Percentiles rank a stretch among this genome's conserved stretches.
Evolutionary conservation across 179 eudicot genomes (phyloP).

Genomic region (Beta lomatogona): DNA sequence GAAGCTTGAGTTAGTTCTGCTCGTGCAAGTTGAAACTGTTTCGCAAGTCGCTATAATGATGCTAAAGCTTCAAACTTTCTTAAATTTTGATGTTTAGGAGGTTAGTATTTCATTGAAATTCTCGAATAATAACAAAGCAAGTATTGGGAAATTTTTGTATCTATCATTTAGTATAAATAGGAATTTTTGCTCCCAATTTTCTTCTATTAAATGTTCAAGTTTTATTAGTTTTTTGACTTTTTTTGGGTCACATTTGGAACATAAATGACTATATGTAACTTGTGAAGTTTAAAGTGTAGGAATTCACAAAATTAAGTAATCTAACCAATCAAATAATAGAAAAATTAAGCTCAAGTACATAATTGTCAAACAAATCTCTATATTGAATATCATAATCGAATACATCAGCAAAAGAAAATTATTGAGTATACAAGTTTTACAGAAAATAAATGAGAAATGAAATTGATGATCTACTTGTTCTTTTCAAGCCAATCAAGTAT

Average conservation of each 20-base stretch:
- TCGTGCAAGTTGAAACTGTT: neutral
- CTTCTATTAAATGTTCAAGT: too few species aligned
- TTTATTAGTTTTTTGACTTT: too few species aligned
- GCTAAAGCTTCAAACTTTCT: neutral
- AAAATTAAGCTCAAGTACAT: neutral
- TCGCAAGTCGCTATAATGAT: neutral
- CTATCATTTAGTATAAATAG: too few species aligned
- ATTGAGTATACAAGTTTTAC: neutral
- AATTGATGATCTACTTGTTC: slow-evolving; percentile 47
- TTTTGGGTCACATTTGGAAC: too few species aligned
- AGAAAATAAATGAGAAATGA: neutral
- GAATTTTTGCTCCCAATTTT: too few species aligned
- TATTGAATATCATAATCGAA: neutral
- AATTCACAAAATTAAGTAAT: too few species aligned
- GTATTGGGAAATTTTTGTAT: too few species aligned
- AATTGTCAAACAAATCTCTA: neutral
- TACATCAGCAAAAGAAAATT: neutral
- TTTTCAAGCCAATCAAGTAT: slow-evolving; percentile 85
- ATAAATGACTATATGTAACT: neutral
- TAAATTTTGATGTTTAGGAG: too few species aligned
- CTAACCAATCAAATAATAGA: too few species aligned
- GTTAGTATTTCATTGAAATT: too few species aligned
- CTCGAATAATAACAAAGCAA: too few species aligned
- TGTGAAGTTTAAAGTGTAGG: too few species aligned
- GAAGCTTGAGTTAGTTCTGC: neutral